These are phyloP conservation scores for Corymbia citriodora DNA, from an alignment of 441 rosid species.

Conservation along the genomic window DNA sequence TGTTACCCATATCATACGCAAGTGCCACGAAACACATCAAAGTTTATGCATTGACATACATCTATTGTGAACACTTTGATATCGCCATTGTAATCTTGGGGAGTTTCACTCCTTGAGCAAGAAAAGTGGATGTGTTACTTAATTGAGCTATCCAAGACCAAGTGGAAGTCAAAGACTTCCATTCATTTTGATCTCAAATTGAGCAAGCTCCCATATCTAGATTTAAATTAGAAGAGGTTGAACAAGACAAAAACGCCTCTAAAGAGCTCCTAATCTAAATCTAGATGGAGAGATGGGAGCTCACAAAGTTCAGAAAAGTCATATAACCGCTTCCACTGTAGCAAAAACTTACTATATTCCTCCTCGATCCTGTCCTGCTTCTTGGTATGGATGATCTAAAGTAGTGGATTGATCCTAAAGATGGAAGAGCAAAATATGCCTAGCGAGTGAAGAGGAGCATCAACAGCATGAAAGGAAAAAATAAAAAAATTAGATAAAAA, in stretches of 20 bases:
- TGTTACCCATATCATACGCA: accelerated
- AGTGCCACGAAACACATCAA: accelerated
- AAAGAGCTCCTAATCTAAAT: neutral
- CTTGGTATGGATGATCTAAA: neutral
- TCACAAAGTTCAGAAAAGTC: neutral
- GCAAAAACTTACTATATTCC: neutral
- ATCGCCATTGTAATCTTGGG: neutral
- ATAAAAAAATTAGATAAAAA: neutral
- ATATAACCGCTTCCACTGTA: neutral
- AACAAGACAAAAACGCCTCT: neutral
- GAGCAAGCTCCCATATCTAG: neutral
- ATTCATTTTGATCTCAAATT: neutral
- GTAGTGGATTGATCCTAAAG: neutral
- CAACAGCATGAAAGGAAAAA: neutral
- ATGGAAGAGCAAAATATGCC: neutral
- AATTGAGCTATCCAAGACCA: neutral
- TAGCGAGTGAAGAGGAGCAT: accelerated
- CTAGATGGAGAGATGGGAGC: neutral
- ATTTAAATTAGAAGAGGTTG: neutral
- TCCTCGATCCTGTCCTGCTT: neutral
- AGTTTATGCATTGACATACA: accelerated
- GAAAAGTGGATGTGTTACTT: neutral
- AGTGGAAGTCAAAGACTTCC: neutral
- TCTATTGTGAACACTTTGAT: too few species aligned
- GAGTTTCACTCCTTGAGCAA: neutral